These are phyloP conservation scores for Adansonia rubrostipa DNA, from an alignment of 441 rosid genomes.

Conservation along the genomic window DNA sequence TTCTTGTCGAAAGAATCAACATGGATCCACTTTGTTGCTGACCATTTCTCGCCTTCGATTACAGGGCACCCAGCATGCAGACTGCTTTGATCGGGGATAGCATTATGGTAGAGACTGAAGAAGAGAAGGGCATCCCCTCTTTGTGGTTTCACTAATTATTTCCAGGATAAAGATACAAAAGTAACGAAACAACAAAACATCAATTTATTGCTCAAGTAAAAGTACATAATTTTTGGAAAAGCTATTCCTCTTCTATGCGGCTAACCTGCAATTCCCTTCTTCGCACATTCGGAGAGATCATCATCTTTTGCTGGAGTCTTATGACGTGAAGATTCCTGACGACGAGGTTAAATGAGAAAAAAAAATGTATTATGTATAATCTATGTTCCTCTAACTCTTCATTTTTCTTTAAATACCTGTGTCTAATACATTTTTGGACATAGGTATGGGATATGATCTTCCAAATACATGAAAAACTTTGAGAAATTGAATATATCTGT, in stretches of 20 bases:
- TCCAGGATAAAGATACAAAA: slow-evolving; percentile 15
- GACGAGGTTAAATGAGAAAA: slow-evolving; percentile 27
- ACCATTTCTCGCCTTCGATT: slow-evolving; percentile 96
- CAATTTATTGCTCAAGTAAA: slow-evolving; percentile 8
- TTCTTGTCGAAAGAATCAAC: slow-evolving; percentile 82
- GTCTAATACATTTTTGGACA: no score
- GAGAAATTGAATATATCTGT: no score
- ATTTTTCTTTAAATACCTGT: no score
- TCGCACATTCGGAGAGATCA: slow-evolving; percentile 89
- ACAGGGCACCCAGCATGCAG: slow-evolving; percentile 96
- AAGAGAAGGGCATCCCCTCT: slow-evolving; percentile 92
- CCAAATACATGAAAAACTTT: no score
- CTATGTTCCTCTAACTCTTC: no score
- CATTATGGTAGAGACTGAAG: slow-evolving; percentile 79
- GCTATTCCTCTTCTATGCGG: neutral
- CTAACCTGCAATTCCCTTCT: slow-evolving; percentile 88
- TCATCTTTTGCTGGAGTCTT: slow-evolving; percentile 51
- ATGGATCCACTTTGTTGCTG: slow-evolving; percentile 97
- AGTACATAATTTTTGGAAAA: neutral
- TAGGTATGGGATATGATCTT: no score
- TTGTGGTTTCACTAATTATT: slow-evolving; percentile 69
- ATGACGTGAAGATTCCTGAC: slow-evolving; percentile 68
- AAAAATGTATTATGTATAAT: neutral
- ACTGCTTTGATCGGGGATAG: slow-evolving; percentile 73
- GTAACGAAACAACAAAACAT: slow-evolving; percentile 6